Base-by-base conservation (phyloP, 2,329 filamentous ascomycete species). In the Fusarium brachygibbosum region DNA sequence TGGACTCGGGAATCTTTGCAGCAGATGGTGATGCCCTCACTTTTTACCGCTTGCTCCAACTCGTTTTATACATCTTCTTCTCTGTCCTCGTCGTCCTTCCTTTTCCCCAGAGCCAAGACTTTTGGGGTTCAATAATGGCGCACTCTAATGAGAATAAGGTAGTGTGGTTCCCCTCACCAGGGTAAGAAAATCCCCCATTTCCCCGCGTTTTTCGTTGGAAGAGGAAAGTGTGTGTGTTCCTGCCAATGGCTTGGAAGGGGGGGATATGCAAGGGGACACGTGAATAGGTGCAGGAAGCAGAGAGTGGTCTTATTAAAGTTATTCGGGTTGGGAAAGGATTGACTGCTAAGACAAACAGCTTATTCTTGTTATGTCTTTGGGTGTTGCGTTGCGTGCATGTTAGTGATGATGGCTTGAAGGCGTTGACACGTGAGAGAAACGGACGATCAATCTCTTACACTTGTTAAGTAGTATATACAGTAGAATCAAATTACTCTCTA, bases 181-280 rank as follows among this genome's bases (percentile, higher is more conserved):
- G n/a, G n/a, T n/a, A n/a, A 11, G 29, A 70, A 28, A 28, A 46
- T 57, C 63, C 64, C 59, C 71, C 71, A 69, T 74, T 74, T 74
- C 71, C 71, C 71, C 71, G 71, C 71, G 71, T 74, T 74, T 72
- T 50, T 29, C 6, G 23, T 29, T 29, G 9, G 21, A 35, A 50
- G 42, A 37, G n/a, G 40, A 45, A 31, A 25, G 23, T 25, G 5
- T 25, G 5, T 32, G 31, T 23, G 44, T 37, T 42, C 38, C 12
- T 50, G 29, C 48, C 48, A 50, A 50, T 50, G 23, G 48, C 32
- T 38, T 48, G 58, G 59, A 32, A 46, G 35, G 2, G 55, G 55
- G 29, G 19, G 9, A 11, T 6, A 60, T 58, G 45, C 34, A 53
- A 59, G 45, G 59, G 38, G 28, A 42, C 62, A 69, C 56, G 40